These are phyloP conservation scores for Xylaria acuta DNA, from an alignment of 495 filamentous ascomycete species.

Conservation along the genomic window DNA sequence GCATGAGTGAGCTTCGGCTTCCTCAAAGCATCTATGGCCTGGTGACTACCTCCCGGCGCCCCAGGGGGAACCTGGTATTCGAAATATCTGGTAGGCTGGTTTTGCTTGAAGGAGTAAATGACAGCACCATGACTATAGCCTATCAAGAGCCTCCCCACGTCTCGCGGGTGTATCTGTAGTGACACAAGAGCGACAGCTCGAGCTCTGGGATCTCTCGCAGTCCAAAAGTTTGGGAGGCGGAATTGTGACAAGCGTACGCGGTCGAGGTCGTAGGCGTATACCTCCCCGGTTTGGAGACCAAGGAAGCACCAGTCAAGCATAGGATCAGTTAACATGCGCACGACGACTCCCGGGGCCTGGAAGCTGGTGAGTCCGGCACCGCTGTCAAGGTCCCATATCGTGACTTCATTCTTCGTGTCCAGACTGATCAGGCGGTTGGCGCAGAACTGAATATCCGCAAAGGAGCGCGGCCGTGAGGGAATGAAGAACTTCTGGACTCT, in stretches of 20 bases:
- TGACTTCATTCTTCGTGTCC: constrained; percentile 83
- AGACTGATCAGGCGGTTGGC: constrained; percentile 81
- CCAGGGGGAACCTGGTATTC: constrained; percentile 81
- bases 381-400: constrained; percentile 73
- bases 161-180: constrained; percentile 83
- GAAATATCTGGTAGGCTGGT: constrained; percentile 75
- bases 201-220: constrained; percentile 59
- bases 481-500: constrained; percentile 78
- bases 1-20: constrained; percentile 78
- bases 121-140: constrained; percentile 87
- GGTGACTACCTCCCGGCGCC: constrained; percentile 80
- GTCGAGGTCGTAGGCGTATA: constrained; percentile 90
- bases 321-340: constrained; percentile 77
- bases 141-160: constrained; percentile 90
- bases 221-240: constrained; percentile 85
- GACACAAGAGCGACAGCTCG: constrained; percentile 58
- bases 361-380: constrained; percentile 66
- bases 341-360: constrained; percentile 74
- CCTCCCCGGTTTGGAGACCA: constrained; percentile 76
- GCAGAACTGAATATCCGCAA: constrained; percentile 51
- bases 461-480: constrained; percentile 60
- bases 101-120: constrained; percentile 91
- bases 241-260: constrained; percentile 76
- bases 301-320: constrained; percentile 90
- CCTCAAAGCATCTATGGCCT: constrained; percentile 57